A percentile compares a stretch with the other conserved stretches of the same genome.
These are phyloP conservation scores for Xanthoceras sorbifolium DNA, from an alignment of 345 rosid species.

Conservation along the genomic window DNA sequence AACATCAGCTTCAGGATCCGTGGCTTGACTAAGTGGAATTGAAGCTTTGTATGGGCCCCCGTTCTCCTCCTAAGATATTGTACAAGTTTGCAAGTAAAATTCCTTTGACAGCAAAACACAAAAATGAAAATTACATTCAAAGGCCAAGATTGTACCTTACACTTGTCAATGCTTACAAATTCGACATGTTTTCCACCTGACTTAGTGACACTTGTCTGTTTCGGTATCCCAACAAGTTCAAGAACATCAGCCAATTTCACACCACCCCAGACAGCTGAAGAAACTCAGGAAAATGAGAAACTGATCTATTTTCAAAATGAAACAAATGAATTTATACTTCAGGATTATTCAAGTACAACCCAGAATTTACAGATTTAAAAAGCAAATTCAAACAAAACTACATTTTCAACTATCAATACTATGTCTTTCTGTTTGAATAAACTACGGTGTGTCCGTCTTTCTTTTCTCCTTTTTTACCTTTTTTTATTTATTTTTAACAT, in stretches of 20 bases:
- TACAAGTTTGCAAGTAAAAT: not conserved
- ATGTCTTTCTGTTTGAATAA: not conserved
- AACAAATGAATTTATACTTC: not conserved
- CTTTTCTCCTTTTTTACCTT: not conserved
- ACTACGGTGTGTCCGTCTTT: not conserved
- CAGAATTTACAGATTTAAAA: not conserved
- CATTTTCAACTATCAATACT: not conserved
- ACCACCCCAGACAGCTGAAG: constrained; percentile 85
- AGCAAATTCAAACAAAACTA: not conserved
- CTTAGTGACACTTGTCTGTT: constrained; percentile 48
- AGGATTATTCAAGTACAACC: not conserved
- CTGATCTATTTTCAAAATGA: not conserved
- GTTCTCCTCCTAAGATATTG: constrained; percentile 76
- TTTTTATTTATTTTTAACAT: not conserved
- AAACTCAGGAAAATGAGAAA: constrained; percentile 23
- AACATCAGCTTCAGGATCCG: constrained; percentile 93
- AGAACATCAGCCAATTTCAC: constrained; percentile 84
- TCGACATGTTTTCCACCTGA: constrained; percentile 89
- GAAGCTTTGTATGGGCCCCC: constrained; percentile 99
- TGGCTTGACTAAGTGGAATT: constrained; percentile 79
- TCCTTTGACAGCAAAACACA: not conserved
- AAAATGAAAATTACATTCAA: not conserved
- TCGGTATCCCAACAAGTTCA: constrained; percentile 76
- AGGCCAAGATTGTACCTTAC: constrained; percentile 58
- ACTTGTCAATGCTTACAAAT: constrained; percentile 92